phyloP scores from a whole-genome alignment of 75 land plant genomes.

The Cupressus sempervirens region DNA sequence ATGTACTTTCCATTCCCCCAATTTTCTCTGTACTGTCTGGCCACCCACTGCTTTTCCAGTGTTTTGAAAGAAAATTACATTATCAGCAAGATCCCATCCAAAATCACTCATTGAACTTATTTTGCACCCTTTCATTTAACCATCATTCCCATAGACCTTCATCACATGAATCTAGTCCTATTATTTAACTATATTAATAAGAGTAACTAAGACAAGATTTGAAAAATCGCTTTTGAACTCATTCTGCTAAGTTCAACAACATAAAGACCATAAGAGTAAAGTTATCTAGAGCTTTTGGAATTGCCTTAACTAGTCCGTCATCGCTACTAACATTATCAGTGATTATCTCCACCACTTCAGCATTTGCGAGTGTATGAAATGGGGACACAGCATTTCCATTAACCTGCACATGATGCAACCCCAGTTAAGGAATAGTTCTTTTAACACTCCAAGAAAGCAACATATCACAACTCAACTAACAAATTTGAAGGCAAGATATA shows the following conservation, averaged over 20 bases:
- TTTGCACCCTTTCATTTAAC: neutral
- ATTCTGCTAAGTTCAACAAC: neutral
- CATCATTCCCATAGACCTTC: neutral
- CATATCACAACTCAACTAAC: neutral
- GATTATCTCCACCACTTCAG: conserved; percentile 96
- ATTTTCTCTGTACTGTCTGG: neutral
- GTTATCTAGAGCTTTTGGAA: neutral
- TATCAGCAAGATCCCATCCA: neutral
- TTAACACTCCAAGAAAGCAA: neutral
- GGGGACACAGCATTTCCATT: conserved; percentile 96
- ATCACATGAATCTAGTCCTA: neutral
- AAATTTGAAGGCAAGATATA: neutral
- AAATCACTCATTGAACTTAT: neutral
- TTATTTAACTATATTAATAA: neutral
- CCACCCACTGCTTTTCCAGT: neutral
- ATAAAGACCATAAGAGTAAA: neutral
- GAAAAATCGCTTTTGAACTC: neutral
- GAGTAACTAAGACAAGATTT: neutral
- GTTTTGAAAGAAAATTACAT: conserved; percentile 1
- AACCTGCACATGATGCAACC: conserved; percentile 49
- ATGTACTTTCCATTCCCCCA: neutral
- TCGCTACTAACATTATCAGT: conserved; percentile 76
- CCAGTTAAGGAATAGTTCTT: neutral
- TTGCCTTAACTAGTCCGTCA: neutral
- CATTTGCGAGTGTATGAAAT: conserved; percentile 82